A percentile compares a stretch with the other conserved stretches of the same genome.
Evolutionary conservation across 805 yeast genomes (phyloP).

Genomic region (Candida lessepsii): DNA sequence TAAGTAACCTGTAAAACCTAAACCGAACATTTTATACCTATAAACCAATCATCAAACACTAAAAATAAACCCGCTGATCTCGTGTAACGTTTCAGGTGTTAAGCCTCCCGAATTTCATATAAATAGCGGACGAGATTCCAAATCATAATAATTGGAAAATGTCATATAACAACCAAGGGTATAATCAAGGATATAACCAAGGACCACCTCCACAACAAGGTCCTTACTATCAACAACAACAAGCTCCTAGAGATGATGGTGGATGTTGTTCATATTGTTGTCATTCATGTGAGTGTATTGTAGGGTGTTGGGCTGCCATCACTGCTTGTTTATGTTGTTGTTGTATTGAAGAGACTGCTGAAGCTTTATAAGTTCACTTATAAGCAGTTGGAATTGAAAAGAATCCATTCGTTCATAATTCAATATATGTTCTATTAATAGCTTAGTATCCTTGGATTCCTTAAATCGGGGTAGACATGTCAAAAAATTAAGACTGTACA

Average conservation of each 20-base stretch:
- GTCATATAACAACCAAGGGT: no score
- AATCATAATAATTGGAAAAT: not conserved
- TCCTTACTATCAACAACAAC: constrained; percentile 6
- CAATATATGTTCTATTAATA: not conserved
- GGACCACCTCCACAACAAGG: constrained; percentile 1
- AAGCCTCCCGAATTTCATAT: constrained; percentile 5
- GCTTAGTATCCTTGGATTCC: no score
- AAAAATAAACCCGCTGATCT: constrained; percentile 2
- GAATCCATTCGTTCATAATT: not conserved
- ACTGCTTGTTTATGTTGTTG: constrained; percentile 8
- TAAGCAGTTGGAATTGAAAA: not conserved
- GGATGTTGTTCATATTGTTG: constrained; percentile 5
- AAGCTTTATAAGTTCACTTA: constrained; percentile 1
- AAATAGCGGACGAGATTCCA: not conserved
- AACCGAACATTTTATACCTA: no score
- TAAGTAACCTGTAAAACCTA: no score
- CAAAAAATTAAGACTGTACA: no score
- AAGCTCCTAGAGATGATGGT: not conserved
- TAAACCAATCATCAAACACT: no score
- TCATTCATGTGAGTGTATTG: constrained; percentile 6
- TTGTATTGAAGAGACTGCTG: constrained; percentile 8
- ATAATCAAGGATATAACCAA: no score
- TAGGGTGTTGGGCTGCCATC: constrained; percentile 7
- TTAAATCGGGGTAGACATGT: no score
- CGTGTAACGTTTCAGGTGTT: constrained; percentile 8